These are phyloP conservation scores for Flagelloscypha sp. DNA, from an alignment of 768 basidiomycete genomes.

Conservation along the genomic window DNA sequence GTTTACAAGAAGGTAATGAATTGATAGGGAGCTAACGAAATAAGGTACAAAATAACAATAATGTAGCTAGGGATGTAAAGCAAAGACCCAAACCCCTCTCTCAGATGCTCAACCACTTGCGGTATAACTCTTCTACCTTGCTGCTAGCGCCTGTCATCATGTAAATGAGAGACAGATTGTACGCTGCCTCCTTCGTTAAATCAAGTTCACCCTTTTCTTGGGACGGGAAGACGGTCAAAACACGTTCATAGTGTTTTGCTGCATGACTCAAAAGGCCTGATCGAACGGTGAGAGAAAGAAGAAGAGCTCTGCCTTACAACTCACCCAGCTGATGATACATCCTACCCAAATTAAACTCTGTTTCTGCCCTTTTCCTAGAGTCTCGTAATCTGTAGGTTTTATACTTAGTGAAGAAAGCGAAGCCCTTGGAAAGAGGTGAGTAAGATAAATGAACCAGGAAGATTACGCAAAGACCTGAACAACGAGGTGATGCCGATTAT, in stretches of 20 bases:
- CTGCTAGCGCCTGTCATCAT: constrained; percentile 68
- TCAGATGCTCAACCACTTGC: constrained; percentile 77
- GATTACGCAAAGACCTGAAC: constrained; percentile 43
- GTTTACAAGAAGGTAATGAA: too few relatives aligned
- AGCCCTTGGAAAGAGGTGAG: constrained; percentile 13
- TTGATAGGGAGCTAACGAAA: too few relatives aligned
- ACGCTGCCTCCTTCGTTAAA: constrained; percentile 72
- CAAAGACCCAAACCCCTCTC: too few relatives aligned
- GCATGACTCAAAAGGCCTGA: constrained; percentile 78
- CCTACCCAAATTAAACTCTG: constrained; percentile 90
- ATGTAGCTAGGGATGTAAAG: too few relatives aligned
- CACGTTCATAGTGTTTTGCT: constrained; percentile 74
- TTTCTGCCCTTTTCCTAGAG: constrained; percentile 77
- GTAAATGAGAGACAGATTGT: constrained; percentile 81
- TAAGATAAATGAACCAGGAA: background rate
- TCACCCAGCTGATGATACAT: constrained; percentile 89
- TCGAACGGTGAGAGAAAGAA: background rate
- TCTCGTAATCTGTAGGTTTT: background rate
- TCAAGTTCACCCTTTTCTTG: constrained; percentile 43
- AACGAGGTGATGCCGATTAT: constrained; percentile 87
- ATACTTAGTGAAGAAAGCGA: background rate
- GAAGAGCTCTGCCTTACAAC: constrained; percentile 9
- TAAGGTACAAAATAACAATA: too few relatives aligned
- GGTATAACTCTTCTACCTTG: constrained; percentile 61
- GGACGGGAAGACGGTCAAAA: constrained; percentile 19